Conservation (phyloP, 2,329 filamentous ascomycete genomes). For the Claviceps monticola region DNA sequence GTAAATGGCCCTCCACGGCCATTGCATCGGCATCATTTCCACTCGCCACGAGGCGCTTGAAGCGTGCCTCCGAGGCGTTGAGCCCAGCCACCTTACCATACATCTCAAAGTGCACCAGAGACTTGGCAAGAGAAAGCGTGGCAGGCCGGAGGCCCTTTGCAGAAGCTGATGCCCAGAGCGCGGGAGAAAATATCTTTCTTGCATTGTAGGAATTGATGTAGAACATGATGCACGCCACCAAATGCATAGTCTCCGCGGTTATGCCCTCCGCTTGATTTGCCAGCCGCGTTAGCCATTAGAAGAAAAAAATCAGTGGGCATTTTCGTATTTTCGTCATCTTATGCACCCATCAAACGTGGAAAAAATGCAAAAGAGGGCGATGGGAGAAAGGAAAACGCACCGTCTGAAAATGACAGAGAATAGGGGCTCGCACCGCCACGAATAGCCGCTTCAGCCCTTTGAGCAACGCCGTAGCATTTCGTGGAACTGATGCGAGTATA, state of each 20-base stretch:
- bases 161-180: conserved; percentile 20
- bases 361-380: neutral
- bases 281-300: neutral
- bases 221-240: conserved; percentile 16
- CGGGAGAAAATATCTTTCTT: conserved; percentile 9
- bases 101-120: conserved; percentile 9
- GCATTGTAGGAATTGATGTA: conserved; percentile 3
- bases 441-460: conserved; percentile 12
- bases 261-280: conserved; percentile 7
- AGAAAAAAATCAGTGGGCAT: too few species aligned
- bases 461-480: conserved; percentile 13
- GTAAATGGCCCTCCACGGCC: conserved; percentile 18
- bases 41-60: conserved; percentile 16
- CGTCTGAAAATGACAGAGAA: conserved; percentile 9
- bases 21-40: conserved; percentile 22
- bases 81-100: conserved; percentile 11
- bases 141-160: conserved; percentile 16
- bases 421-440: conserved; percentile 11
- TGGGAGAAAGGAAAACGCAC: conserved; percentile 10
- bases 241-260: conserved; percentile 12
- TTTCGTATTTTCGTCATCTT: neutral
- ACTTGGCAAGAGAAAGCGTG: conserved; percentile 16
- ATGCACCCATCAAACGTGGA: neutral
- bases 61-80: conserved; percentile 13
- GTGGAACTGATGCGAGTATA: conserved; percentile 10